These are phyloP conservation scores for Suillus subaureus DNA, from an alignment of 768 basidiomycete species.

Conservation along the genomic window DNA sequence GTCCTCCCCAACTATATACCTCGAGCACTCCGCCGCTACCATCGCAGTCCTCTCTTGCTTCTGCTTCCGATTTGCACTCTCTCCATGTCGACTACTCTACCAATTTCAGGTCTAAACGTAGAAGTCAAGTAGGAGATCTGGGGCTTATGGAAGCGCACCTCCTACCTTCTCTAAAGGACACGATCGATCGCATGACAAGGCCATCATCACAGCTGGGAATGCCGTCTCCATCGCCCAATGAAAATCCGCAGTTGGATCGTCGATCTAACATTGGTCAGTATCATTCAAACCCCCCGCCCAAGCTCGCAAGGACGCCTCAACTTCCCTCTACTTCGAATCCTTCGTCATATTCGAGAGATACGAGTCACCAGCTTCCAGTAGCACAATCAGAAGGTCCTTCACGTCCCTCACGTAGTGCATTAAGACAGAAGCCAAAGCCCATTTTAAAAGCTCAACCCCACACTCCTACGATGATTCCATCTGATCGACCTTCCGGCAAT, in stretches of 20 bases:
- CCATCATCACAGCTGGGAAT: slow-evolving; percentile 39
- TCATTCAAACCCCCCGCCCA: not conserved
- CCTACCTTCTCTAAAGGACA: slow-evolving; percentile 71
- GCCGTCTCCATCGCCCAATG: slow-evolving; percentile 15
- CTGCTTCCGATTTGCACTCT: slow-evolving; percentile 19
- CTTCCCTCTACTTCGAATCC: not conserved
- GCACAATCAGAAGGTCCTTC: not conserved
- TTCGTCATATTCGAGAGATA: not conserved
- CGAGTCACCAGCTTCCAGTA: not conserved
- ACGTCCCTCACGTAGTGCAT: not conserved
- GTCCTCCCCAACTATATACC: not conserved
- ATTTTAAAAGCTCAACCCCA: not conserved
- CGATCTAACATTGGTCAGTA: not conserved
- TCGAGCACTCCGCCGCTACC: slow-evolving; percentile 4
- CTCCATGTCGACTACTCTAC: not conserved
- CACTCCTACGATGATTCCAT: not conserved
- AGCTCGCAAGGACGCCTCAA: slow-evolving; percentile 8
- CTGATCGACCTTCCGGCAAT: not conserved
- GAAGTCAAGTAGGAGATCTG: slow-evolving; percentile 51
- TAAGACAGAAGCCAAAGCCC: slow-evolving; percentile 1
- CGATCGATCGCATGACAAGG: slow-evolving; percentile 73
- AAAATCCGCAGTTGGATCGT: slow-evolving; percentile 7
- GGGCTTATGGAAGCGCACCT: slow-evolving; percentile 66
- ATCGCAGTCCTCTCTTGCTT: slow-evolving; percentile 10
- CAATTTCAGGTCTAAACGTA: slow-evolving; percentile 22